These are phyloP conservation scores for Marvania coccoides DNA, from an alignment of 139 green algal genomes.

Conservation along the genomic window DNA sequence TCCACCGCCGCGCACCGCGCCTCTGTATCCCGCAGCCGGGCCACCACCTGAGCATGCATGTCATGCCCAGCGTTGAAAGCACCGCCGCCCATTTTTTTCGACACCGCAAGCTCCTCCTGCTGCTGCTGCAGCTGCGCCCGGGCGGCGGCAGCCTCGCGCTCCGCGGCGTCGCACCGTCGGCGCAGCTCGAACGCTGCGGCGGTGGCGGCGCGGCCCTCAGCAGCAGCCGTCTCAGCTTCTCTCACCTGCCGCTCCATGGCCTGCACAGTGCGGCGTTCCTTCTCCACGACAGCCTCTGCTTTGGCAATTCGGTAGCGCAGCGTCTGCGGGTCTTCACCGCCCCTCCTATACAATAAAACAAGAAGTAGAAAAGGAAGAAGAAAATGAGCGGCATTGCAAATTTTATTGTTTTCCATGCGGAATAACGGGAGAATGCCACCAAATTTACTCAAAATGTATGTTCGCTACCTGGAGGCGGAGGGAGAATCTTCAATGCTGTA, in stretches of 20 bases:
- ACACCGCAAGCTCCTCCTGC: too few relatives aligned
- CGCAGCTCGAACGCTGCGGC: not conserved
- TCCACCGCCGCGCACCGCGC: slow-evolving; percentile 4
- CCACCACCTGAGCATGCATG: not conserved
- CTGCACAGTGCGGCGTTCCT: slow-evolving; percentile 27
- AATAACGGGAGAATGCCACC: too few relatives aligned
- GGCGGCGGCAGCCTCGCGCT: slow-evolving; percentile 11
- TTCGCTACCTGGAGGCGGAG: too few relatives aligned
- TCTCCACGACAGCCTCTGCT: slow-evolving; percentile 41
- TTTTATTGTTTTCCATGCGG: too few relatives aligned
- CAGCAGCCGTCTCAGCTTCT: slow-evolving; percentile 2
- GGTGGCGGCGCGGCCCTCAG: not conserved
- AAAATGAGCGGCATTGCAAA: too few relatives aligned
- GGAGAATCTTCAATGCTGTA: too few relatives aligned
- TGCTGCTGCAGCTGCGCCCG: not conserved
- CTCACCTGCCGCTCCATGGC: slow-evolving; percentile 28
- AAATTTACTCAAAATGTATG: too few relatives aligned
- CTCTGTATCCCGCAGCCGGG: not conserved
- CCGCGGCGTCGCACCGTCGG: slow-evolving; percentile 3
- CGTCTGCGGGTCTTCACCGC: not conserved
- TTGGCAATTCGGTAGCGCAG: slow-evolving; percentile 26
- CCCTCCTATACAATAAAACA: too few relatives aligned
- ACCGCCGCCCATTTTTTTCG: too few relatives aligned
- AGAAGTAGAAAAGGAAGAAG: too few relatives aligned
- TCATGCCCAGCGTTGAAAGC: not conserved